Evolutionary conservation across 2,329 filamentous ascomycete species (phyloP), one percentile per base, ranked within the genome.

Genomic region (Chaetomiaceae sp.): DNA sequence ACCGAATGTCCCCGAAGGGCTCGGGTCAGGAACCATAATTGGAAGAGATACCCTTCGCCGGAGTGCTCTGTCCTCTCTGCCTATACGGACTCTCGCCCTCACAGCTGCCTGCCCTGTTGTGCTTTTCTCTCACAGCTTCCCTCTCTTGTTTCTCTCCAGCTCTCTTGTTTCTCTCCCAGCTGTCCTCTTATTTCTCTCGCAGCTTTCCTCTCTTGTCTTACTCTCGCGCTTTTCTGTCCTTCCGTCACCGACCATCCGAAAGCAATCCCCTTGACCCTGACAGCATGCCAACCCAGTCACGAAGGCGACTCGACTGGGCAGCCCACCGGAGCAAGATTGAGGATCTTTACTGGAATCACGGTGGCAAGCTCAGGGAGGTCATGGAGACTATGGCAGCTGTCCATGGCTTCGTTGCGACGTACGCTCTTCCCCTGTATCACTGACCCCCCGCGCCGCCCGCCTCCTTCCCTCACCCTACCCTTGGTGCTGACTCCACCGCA

Each of bases 321-420:
- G 42, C 19, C 14, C 45, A 62, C 37, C 54, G 54, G 22, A 23
- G n/a, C 7, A 47, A n/a, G 20, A 63, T 65, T 25, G 39, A 54
- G 37, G 40, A 62, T 15, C 54, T 64, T 6, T 65, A 64, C 46
- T 59, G 58, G 61, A 46, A 23, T 14, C 39, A 61, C 19, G 39
- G 42, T 3, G 54, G 55, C n/a, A 22, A 53, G 20, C 59, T 64
- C 4, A 25, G 40, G 2, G 56, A 59, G n/a, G 60, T 65, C 34
- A 63, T 61, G 49, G 29, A 54, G 29, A 57, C 45, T 15, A 64
- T 65, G 63, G 27, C 51, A 19, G n/a, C 46, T 2, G 40, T 47
- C 7, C 37, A 65, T 31, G 54, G 51, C 23, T 62, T 65, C 36
- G 33, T 44, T 1, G 63, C 63, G 5, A 59, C 51, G 63, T 63